A percentile compares a stretch with the other conserved stretches of the same genome.
Evolutionary conservation across 2,329 filamentous ascomycete species (phyloP).

Genomic region (Amauroascus niger): DNA sequence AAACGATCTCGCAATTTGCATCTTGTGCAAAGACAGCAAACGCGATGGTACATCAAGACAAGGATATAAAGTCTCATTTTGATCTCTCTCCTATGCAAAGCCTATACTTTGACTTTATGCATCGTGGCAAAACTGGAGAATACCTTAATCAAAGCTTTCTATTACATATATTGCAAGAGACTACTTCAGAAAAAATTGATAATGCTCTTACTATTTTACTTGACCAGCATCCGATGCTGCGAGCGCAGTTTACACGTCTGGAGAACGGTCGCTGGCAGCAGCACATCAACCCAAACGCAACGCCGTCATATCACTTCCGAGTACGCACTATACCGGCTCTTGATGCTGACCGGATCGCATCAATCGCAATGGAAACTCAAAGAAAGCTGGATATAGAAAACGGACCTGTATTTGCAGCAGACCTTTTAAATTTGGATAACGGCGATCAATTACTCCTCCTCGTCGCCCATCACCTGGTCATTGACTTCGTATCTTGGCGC

Average conservation of each 20-base stretch:
- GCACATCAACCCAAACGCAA: neutral
- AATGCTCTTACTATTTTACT: conserved; percentile 12
- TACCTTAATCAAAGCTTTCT: conserved; percentile 22
- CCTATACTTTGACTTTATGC: conserved; percentile 15
- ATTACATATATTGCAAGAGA: conserved; percentile 10
- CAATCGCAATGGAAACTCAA: conserved; percentile 26
- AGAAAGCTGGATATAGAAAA: conserved; percentile 28
- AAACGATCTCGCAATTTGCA: conserved; percentile 8
- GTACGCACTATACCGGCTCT: neutral
- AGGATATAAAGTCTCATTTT: conserved; percentile 7
- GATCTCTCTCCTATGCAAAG: conserved; percentile 22
- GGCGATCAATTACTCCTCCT: conserved; percentile 25
- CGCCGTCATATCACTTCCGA: neutral
- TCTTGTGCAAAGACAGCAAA: neutral
- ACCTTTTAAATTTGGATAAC: conserved; percentile 32
- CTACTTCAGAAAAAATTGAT: conserved; percentile 5
- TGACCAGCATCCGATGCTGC: conserved; percentile 2
- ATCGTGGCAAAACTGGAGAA: conserved; percentile 2
- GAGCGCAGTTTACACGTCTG: neutral
- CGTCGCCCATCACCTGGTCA: conserved; percentile 32
- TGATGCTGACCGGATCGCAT: neutral
- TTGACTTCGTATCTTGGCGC: conserved; percentile 36
- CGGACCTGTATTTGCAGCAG: conserved; percentile 35
- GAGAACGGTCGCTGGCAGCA: conserved; percentile 4
- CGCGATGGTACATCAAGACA: neutral